Conservation (phyloP, 2,329 filamentous ascomycete species). For the Hawksworthiomyces lignivorus region DNA sequence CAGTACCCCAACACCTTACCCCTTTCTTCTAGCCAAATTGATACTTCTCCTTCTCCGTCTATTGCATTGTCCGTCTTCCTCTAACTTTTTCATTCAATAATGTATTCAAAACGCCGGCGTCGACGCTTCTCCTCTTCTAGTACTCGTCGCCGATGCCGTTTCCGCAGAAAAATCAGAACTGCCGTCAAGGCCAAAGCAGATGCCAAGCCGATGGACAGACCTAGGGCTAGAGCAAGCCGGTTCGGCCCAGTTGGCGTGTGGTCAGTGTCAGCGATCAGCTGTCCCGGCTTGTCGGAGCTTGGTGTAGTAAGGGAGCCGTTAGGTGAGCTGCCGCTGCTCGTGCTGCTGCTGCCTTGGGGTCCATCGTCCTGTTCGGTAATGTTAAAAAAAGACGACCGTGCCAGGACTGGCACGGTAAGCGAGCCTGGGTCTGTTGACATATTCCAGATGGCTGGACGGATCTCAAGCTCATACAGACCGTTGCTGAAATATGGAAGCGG, state of each 20-base stretch:
- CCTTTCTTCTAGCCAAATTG: too few relatives aligned
- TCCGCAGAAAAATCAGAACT: slow-evolving; percentile 16
- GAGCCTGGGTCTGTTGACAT: slow-evolving; percentile 10
- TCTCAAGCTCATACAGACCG: slow-evolving; percentile 22
- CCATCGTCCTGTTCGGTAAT: not conserved
- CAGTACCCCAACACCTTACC: too few relatives aligned
- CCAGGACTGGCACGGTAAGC: slow-evolving; percentile 13
- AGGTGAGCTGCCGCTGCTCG: not conserved
- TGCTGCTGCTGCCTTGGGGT: not conserved
- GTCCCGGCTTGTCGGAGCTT: not conserved
- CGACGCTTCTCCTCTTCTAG: slow-evolving; percentile 16
- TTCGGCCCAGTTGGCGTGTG: slow-evolving; percentile 6
- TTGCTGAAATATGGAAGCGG: slow-evolving; percentile 17
- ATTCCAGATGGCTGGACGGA: slow-evolving; percentile 13
- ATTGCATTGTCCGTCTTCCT: too few relatives aligned
- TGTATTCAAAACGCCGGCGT: slow-evolving; percentile 16
- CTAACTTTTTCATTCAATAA: slow-evolving; percentile 20
- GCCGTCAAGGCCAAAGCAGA: slow-evolving; percentile 14
- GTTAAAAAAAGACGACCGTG: slow-evolving; percentile 18
- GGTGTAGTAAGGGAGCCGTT: too few relatives aligned
- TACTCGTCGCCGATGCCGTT: slow-evolving; percentile 9
- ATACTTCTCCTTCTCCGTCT: too few relatives aligned
- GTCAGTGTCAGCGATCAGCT: not conserved
- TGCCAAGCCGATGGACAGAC: slow-evolving; percentile 19
- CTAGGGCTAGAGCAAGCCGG: slow-evolving; percentile 19